phyloP scores from a whole-genome alignment of 257 asterid species.

The Linaria vulgaris region DNA sequence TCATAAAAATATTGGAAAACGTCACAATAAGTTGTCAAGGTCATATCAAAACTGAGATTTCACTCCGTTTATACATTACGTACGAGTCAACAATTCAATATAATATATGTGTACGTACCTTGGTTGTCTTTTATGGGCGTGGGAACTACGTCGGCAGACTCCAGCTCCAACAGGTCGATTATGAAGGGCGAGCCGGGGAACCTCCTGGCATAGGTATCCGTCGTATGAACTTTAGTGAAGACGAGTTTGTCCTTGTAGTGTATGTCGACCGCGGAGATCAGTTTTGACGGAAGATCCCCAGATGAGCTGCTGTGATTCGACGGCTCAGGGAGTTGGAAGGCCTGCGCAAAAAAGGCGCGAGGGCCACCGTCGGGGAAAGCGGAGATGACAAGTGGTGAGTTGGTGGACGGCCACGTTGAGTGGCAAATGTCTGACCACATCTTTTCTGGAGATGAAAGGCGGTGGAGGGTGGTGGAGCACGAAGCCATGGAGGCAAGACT shows the following conservation, averaged over 20 bases:
- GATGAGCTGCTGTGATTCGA: conserved; percentile 13
- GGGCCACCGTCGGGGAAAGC: conserved; percentile 58
- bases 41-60: too few species aligned
- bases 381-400: conserved; percentile 34
- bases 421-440: conserved; percentile 66
- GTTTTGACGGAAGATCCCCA: conserved; percentile 30
- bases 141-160: conserved; percentile 65
- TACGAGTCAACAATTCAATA: too few species aligned
- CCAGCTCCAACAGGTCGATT: conserved; percentile 73
- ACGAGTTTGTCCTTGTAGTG: conserved; percentile 38
- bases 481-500: conserved; percentile 55
- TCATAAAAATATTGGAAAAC: too few species aligned
- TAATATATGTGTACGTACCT: too few species aligned
- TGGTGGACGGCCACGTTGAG: conserved; percentile 83
- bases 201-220: conserved; percentile 67
- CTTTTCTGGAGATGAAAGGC: conserved; percentile 45
- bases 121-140: conserved; percentile 42
- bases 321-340: conserved; percentile 36
- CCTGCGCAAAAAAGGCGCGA: conserved; percentile 61
- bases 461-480: conserved; percentile 62
- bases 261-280: conserved; percentile 81
- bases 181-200: conserved; percentile 83
- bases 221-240: conserved; percentile 49
- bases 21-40: too few species aligned
- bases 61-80: too few species aligned